These are phyloP conservation scores for Asterella californica DNA, from an alignment of 225 moss, liverwort and hornwort genomes.

Conservation along the genomic window DNA sequence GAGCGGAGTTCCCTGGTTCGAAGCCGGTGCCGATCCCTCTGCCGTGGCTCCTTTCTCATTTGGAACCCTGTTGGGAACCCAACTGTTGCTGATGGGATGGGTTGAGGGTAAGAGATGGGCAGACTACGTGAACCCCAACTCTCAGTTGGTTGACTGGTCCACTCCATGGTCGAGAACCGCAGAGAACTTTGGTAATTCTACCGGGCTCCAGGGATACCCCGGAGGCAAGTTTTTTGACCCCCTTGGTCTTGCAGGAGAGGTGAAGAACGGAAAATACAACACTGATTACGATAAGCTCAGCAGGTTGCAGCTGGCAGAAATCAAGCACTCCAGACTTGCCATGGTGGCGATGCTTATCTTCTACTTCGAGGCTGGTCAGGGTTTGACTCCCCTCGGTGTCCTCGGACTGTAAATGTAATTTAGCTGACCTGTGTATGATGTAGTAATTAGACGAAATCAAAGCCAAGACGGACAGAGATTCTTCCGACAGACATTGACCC, in stretches of 20 bases:
- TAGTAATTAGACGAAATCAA: slow-evolving; percentile 25
- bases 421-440: slow-evolving; percentile 19
- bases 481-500: slow-evolving; percentile 15
- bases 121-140: slow-evolving; percentile 77
- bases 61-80: slow-evolving; percentile 78
- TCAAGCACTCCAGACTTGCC: slow-evolving; percentile 95
- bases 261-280: slow-evolving; percentile 57
- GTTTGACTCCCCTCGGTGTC: slow-evolving; percentile 69
- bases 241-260: slow-evolving; percentile 59
- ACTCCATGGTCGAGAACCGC: slow-evolving; percentile 95
- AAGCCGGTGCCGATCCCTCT: slow-evolving; percentile 74
- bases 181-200: slow-evolving; percentile 84
- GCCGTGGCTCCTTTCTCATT: slow-evolving; percentile 72
- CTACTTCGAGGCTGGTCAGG: slow-evolving; percentile 95
- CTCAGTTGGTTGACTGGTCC: slow-evolving; percentile 88
- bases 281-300: slow-evolving; percentile 65
- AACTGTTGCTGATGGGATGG: slow-evolving; percentile 96
- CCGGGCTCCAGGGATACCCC: slow-evolving; percentile 88
- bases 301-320: slow-evolving; percentile 94
- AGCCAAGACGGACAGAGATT: slow-evolving; percentile 8
- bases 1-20: slow-evolving; percentile 97
- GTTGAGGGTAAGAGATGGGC: slow-evolving; percentile 98
- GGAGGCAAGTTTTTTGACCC: slow-evolving; percentile 99
- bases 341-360: slow-evolving; percentile 95
- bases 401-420: slow-evolving; percentile 58